phyloP scores from a whole-genome alignment of 441 rosid species.

The Pelargonium cotyledonis region DNA sequence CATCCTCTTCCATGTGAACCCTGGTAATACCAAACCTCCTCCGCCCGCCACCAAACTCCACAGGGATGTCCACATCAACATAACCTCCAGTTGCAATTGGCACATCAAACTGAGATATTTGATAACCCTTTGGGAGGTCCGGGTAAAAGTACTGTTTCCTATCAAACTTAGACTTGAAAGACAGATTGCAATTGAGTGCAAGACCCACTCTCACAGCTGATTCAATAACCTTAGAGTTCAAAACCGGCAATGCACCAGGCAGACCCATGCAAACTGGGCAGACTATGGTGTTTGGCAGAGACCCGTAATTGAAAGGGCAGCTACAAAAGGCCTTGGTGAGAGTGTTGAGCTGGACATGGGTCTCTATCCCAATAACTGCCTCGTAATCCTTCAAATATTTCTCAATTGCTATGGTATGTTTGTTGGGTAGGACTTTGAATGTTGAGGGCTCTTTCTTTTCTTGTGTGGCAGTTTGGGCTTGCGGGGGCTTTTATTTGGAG shows the following conservation, averaged over 20 bases:
- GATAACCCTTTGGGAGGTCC: constrained; percentile 94
- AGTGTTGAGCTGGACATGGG: constrained; percentile 87
- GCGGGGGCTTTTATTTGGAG: too few species aligned
- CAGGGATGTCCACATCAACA: constrained; percentile 74
- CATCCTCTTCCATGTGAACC: constrained; percentile 97
- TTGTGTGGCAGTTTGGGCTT: constrained; percentile 45
- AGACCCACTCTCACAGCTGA: constrained; percentile 78
- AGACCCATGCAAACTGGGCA: constrained; percentile 96
- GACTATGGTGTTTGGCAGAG: constrained; percentile 58
- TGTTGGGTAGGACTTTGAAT: constrained; percentile 40
- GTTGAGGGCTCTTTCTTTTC: constrained; percentile 40
- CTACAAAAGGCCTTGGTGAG: constrained; percentile 78
- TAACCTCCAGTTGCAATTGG: constrained; percentile 73
- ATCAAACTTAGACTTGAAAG: constrained; percentile 77
- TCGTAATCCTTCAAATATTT: constrained; percentile 52
- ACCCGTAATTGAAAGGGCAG: constrained; percentile 77
- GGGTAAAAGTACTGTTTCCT: constrained; percentile 96
- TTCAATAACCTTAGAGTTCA: constrained; percentile 77
- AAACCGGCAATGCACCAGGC: constrained; percentile 86
- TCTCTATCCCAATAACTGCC: constrained; percentile 86
- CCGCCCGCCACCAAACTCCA: constrained; percentile 88
- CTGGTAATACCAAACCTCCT: constrained; percentile 84
- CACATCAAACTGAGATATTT: constrained; percentile 90
- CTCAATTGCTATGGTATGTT: constrained; percentile 38
- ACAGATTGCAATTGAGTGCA: constrained; percentile 78